phyloP scores from a whole-genome alignment of 2,329 filamentous ascomycete genomes.

The Fonsecaea monophora region DNA sequence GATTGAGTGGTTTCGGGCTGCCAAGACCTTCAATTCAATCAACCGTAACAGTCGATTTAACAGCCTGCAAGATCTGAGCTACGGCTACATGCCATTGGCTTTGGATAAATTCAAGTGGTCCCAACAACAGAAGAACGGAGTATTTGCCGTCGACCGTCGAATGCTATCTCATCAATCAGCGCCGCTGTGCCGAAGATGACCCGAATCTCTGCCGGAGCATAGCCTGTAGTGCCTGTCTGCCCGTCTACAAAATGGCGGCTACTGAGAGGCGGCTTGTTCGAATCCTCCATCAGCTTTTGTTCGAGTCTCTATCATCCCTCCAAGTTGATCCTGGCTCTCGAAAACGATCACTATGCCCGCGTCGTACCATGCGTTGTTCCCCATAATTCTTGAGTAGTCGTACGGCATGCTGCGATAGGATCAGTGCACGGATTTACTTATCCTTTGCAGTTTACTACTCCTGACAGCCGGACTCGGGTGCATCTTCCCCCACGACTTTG shows the following conservation, averaged over 20 bases:
- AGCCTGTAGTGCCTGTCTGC: not conserved
- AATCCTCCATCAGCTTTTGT: not conserved
- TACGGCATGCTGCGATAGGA: not conserved
- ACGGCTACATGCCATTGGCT: not conserved
- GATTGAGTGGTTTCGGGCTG: not conserved
- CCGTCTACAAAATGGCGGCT: not conserved
- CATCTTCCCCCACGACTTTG: not conserved
- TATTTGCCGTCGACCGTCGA: not conserved
- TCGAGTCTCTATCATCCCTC: not conserved
- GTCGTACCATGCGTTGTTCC: not conserved
- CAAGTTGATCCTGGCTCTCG: not conserved
- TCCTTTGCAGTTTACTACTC: not conserved
- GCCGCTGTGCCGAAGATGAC: conserved; percentile 13
- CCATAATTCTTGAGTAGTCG: not conserved
- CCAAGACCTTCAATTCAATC: not conserved
- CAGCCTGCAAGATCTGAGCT: not conserved
- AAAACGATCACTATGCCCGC: not conserved
- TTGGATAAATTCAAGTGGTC: not conserved
- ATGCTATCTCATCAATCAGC: not conserved
- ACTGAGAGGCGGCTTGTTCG: not conserved
- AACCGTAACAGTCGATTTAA: not conserved
- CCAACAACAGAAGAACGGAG: conserved; percentile 9
- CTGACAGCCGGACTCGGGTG: not conserved
- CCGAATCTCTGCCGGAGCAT: conserved; percentile 11
- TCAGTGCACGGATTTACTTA: not conserved